Conservation (phyloP, 1,284 basidiomycete species). For the Tilletia caries region DNA sequence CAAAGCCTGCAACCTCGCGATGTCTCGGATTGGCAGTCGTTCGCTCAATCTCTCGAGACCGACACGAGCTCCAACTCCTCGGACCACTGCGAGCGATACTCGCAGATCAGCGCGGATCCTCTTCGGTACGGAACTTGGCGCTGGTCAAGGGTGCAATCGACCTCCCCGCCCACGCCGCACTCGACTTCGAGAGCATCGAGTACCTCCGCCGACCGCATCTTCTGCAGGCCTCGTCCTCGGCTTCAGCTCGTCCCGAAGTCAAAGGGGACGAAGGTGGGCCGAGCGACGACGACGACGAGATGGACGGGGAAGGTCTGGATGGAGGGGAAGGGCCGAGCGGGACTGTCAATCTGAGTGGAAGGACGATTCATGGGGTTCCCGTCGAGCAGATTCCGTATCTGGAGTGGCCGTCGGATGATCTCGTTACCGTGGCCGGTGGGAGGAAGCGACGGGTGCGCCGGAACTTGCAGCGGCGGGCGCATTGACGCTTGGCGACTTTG, state of each 20-base stretch:
- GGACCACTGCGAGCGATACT: conserved; percentile 60
- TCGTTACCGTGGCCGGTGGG: conserved; percentile 56
- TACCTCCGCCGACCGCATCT: background rate
- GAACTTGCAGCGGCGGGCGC: conserved; percentile 61
- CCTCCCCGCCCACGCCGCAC: conserved; percentile 78
- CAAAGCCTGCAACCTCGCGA: background rate
- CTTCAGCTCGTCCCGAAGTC: background rate
- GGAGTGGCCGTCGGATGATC: conserved; percentile 66
- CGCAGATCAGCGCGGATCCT: conserved; percentile 56
- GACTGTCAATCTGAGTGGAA: background rate
- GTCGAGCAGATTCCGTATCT: conserved; percentile 72
- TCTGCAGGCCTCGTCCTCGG: background rate
- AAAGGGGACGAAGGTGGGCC: background rate
- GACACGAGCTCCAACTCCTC: conserved; percentile 34
- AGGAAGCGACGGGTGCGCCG: conserved; percentile 70
- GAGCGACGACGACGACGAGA: background rate
- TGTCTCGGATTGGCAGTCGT: conserved; percentile 42
- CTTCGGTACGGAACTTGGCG: conserved; percentile 19
- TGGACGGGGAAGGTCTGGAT: background rate
- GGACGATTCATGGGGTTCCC: conserved; percentile 57
- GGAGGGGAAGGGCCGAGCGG: too few species aligned
- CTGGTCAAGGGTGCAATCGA: conserved; percentile 83
- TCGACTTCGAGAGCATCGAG: conserved; percentile 64
- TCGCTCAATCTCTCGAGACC: conserved; percentile 35
- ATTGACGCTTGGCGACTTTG: too few species aligned